phyloP scores from a whole-genome alignment of 2,329 filamentous ascomycete genomes.

The Madurella mycetomatis region DNA sequence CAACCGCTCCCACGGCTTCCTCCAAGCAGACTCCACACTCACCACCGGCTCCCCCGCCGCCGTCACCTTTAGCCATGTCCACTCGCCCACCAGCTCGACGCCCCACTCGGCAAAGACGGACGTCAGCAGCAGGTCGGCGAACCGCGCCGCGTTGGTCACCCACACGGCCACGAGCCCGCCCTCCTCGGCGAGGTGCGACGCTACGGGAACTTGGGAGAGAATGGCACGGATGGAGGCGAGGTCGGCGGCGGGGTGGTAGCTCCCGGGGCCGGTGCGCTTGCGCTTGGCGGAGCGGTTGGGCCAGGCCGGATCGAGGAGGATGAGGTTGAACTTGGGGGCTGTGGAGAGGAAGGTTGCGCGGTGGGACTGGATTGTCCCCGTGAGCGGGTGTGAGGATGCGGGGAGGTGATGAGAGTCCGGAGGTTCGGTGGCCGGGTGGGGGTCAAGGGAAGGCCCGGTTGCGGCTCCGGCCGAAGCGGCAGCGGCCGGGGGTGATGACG shows the following conservation, averaged over 20 bases:
- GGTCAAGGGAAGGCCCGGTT: background rate
- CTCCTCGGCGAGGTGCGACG: conserved; percentile 44
- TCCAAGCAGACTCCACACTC: conserved; percentile 55
- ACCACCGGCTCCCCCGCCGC: conserved; percentile 59
- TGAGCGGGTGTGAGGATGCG: conserved; percentile 41
- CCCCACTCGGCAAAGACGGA: conserved; percentile 63
- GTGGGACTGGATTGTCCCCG: conserved; percentile 44
- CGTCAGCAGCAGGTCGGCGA: conserved; percentile 51
- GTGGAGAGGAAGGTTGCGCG: conserved; percentile 38
- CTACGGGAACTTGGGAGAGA: conserved; percentile 53
- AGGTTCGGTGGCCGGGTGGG: background rate
- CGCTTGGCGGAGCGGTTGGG: conserved; percentile 70
- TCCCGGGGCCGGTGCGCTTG: conserved; percentile 31
- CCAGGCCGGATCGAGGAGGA: conserved; percentile 76
- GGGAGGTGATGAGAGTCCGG: conserved; percentile 34
- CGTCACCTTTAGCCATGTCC: conserved; percentile 76
- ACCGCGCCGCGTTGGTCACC: conserved; percentile 68
- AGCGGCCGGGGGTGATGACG: background rate
- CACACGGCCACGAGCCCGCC: conserved; percentile 64
- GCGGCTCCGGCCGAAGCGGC: background rate
- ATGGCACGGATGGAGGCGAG: conserved; percentile 45
- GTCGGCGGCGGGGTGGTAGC: conserved; percentile 44
- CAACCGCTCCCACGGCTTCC: conserved; percentile 73
- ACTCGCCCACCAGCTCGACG: conserved; percentile 62
- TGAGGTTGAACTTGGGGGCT: conserved; percentile 57